Evolutionary conservation across 345 rosid genomes (phyloP).

Genomic region (Lumnitzera littorea): DNA sequence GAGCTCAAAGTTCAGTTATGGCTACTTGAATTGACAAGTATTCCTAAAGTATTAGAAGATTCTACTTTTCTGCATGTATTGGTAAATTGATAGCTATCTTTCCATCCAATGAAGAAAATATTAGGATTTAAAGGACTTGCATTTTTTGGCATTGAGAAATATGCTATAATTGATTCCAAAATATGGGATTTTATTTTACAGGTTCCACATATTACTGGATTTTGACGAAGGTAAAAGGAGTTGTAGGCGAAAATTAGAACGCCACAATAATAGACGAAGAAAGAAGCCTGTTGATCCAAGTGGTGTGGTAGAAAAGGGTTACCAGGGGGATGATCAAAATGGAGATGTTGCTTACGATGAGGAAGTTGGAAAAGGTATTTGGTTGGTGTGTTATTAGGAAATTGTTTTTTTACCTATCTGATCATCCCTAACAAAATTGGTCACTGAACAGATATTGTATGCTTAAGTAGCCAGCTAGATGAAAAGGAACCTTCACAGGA

Average conservation of each 20-base stretch:
- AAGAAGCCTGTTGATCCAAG: conserved; percentile 53
- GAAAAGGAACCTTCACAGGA: conserved; percentile 56
- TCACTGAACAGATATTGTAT: conserved; percentile 33
- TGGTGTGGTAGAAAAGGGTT: conserved; percentile 27
- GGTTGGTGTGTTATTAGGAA: background rate
- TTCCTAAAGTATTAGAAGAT: background rate
- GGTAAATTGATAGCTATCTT: background rate
- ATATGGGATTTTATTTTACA: conserved; percentile 17
- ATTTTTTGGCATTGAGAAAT: background rate
- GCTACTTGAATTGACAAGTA: background rate
- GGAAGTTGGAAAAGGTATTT: conserved; percentile 61
- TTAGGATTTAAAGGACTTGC: too few species aligned
- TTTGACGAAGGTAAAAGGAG: conserved; percentile 94
- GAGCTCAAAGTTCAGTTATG: background rate
- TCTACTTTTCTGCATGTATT: background rate
- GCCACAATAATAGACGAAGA: conserved; percentile 74
- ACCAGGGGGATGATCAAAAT: conserved; percentile 23
- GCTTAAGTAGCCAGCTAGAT: conserved; percentile 33
- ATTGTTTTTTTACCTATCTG: background rate
- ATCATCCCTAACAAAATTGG: background rate
- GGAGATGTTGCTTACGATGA: conserved; percentile 41
- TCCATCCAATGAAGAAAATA: too few species aligned
- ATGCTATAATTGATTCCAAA: background rate
- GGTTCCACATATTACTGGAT: conserved; percentile 79
- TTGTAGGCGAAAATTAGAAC: conserved; percentile 91